A percentile compares a stretch with the other conserved stretches of the same genome.
These are phyloP conservation scores for Globisporangium acanthophoron DNA, from an alignment of 352 stramenopile genomes.

Conservation along the genomic window DNA sequence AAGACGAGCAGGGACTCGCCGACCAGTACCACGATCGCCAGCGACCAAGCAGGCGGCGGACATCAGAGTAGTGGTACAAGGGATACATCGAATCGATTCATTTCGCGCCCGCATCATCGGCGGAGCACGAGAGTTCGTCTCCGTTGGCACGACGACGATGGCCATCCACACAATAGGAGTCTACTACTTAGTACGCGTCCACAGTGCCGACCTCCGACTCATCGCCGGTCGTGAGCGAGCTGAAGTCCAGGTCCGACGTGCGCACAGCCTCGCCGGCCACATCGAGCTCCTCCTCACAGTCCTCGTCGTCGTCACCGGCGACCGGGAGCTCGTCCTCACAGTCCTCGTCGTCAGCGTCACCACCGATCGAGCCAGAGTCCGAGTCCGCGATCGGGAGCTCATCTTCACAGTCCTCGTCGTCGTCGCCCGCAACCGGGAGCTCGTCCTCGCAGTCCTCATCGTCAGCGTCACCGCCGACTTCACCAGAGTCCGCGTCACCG, in stretches of 20 bases:
- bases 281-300: conserved; percentile 21
- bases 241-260: conserved; percentile 29
- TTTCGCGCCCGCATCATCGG: no score
- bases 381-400: conserved; percentile 12
- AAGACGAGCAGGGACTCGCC: no score
- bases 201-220: conserved; percentile 17
- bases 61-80: no score
- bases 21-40: no score
- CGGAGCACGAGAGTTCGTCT: no score
- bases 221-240: conserved; percentile 15
- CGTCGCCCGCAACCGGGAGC: conserved; percentile 13
- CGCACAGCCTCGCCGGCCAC: conserved; percentile 19
- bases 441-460: conserved; percentile 15
- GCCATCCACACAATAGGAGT: conserved; percentile 10
- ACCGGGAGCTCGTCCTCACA: conserved; percentile 18
- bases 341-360: conserved; percentile 8
- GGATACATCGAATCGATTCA: no score
- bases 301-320: conserved; percentile 5
- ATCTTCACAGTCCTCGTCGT: conserved; percentile 12
- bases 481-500: conserved; percentile 8
- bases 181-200: conserved; percentile 17
- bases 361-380: conserved; percentile 3
- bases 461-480: conserved; percentile 5
- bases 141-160: no score
- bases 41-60: no score